Conservation (phyloP, 768 basidiomycete species). For the Pleurotus sapidus region DNA sequence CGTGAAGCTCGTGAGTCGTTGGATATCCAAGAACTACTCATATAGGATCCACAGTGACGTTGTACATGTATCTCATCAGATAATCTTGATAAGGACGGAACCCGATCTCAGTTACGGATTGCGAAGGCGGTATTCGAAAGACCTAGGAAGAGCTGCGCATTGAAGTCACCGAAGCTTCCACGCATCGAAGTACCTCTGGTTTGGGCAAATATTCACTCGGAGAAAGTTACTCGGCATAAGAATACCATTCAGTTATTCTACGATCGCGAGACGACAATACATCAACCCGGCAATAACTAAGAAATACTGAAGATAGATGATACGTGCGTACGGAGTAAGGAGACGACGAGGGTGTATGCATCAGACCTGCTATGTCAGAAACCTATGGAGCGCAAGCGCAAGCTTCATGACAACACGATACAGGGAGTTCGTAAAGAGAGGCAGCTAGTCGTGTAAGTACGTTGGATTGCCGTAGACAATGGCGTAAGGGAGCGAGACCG, state of each 20-base stretch:
- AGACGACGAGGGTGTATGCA: background rate
- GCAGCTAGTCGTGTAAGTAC: constrained; percentile 3
- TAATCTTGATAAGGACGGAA: no score
- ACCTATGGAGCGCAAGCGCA: constrained; percentile 2
- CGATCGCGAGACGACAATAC: constrained; percentile 6
- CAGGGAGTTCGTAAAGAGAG: constrained; percentile 2
- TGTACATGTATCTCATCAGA: no score
- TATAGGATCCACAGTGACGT: no score
- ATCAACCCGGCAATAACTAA: constrained; percentile 4
- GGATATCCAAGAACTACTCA: background rate
- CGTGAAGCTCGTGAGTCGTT: background rate
- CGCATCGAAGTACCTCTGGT: no score
- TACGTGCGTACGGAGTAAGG: background rate
- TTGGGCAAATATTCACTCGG: background rate
- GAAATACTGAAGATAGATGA: background rate
- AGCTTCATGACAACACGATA: background rate
- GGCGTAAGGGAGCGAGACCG: constrained; percentile 3
- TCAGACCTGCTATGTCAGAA: constrained; percentile 5
- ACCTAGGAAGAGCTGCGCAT: no score
- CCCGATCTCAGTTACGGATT: no score
- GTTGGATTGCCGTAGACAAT: constrained; percentile 8
- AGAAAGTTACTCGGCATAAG: background rate
- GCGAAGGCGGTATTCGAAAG: no score
- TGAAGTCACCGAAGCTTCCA: no score
- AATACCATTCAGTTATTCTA: constrained; percentile 1